Conservation (phyloP, 108 stramenopile species). For the Mediolabrus comicus region DNA sequence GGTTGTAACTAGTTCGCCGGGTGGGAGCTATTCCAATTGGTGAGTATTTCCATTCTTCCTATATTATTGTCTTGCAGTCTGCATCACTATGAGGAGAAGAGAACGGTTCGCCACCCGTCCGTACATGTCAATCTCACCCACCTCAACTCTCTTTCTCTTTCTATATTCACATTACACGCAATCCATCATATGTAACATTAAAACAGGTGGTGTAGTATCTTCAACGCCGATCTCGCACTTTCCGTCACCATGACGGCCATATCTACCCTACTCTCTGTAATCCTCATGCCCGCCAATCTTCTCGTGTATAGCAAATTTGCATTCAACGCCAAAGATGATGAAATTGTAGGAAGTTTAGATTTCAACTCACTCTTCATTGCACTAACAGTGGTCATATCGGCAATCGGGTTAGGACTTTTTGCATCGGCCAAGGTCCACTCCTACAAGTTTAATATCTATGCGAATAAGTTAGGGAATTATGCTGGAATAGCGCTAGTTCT, state of each 20-base stretch:
- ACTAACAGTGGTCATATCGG: constrained; percentile 68
- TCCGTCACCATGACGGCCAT: constrained; percentile 87
- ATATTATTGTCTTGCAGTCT: too few species aligned
- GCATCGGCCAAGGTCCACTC: constrained; percentile 55
- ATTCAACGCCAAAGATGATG: constrained; percentile 47
- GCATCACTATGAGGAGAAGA: too few species aligned
- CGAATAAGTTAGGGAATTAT: constrained; percentile 71
- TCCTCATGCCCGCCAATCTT: constrained; percentile 80
- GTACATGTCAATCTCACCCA: neutral
- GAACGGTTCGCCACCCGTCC: too few species aligned
- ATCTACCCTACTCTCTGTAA: constrained; percentile 65
- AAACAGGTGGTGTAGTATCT: constrained; percentile 60
- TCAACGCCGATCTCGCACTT: constrained; percentile 88
- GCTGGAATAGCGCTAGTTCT: constrained; percentile 68
- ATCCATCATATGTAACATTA: neutral
- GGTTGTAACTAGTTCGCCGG: constrained; percentile 80
- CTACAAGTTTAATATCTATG: constrained; percentile 57
- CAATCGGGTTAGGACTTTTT: constrained; percentile 65
- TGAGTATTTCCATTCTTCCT: constrained; percentile 24
- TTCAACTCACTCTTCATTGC: constrained; percentile 70
- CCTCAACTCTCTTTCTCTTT: too few species aligned
- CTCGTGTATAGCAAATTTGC: constrained; percentile 67
- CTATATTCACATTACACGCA: too few species aligned
- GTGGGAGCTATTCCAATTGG: constrained; percentile 88
- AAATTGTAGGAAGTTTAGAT: constrained; percentile 58